Evolutionary conservation across 345 rosid species (phyloP).

Genomic region (Ceriops zippeliana): DNA sequence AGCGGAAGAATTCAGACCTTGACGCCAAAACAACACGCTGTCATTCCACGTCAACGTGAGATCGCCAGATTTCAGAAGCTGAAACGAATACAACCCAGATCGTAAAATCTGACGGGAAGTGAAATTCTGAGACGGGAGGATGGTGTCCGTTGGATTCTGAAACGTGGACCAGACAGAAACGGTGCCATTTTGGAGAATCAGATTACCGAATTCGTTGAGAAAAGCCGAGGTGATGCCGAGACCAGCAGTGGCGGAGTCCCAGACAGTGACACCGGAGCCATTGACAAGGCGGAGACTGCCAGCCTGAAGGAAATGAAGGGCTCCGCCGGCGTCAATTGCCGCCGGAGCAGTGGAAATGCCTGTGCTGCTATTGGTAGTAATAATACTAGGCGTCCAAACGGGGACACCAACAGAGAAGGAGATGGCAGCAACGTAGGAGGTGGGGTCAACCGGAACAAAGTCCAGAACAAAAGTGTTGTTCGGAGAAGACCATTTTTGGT

Average conservation of each 20-base stretch:
- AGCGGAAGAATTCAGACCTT: slow-evolving; percentile 39
- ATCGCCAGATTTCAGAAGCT: slow-evolving; percentile 30
- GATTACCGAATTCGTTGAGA: slow-evolving; percentile 42
- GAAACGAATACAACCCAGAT: slow-evolving; percentile 48
- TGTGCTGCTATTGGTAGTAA: not conserved
- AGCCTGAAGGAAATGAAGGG: slow-evolving; percentile 35
- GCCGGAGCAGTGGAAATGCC: slow-evolving; percentile 6
- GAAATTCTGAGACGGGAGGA: slow-evolving; percentile 49
- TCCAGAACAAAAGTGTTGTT: slow-evolving; percentile 38
- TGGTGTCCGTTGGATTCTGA: slow-evolving; percentile 35
- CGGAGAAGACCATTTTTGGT: slow-evolving; percentile 42
- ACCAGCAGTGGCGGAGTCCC: slow-evolving; percentile 42
- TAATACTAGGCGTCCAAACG: slow-evolving; percentile 36
- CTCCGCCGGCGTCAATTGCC: slow-evolving; percentile 41
- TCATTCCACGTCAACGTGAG: slow-evolving; percentile 47
- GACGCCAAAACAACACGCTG: slow-evolving; percentile 38
- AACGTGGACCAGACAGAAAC: slow-evolving; percentile 51
- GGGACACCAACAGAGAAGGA: slow-evolving; percentile 33
- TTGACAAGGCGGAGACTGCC: slow-evolving; percentile 53
- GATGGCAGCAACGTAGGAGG: slow-evolving; percentile 42
- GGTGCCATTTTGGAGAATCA: slow-evolving; percentile 23
- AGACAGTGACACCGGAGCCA: slow-evolving; percentile 44
- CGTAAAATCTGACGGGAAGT: slow-evolving; percentile 19
- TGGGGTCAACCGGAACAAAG: slow-evolving; percentile 31
- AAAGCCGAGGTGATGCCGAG: slow-evolving; percentile 44